Conservation (phyloP, 140 eudicot genomes). For the Senecio squalidus region DNA sequence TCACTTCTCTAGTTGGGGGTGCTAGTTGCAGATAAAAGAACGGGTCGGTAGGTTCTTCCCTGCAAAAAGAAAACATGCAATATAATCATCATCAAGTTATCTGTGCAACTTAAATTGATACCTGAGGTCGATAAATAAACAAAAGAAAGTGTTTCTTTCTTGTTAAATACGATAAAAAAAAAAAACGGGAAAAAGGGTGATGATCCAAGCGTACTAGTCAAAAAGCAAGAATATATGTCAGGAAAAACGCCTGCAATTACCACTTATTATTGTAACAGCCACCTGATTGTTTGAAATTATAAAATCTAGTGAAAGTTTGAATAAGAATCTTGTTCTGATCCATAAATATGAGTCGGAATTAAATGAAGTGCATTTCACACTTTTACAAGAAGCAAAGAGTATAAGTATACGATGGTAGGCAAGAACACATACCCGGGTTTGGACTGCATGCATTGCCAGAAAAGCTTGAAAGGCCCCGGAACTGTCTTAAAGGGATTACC, state of each 20-base stretch:
- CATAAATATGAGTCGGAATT: too few relatives aligned
- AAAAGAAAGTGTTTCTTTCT: neutral
- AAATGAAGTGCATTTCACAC: too few relatives aligned
- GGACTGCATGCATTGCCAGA: slow-evolving; percentile 95
- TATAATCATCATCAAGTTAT: neutral
- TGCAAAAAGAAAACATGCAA: slow-evolving; percentile 29
- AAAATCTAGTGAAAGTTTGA: too few relatives aligned
- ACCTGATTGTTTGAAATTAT: too few relatives aligned
- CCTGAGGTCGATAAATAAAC: neutral
- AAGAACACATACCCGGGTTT: slow-evolving; percentile 69
- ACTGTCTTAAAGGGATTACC: slow-evolving; percentile 97
- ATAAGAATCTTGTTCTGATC: too few relatives aligned
- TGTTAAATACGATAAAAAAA: neutral
- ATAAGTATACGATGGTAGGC: neutral
- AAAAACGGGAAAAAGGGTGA: neutral
- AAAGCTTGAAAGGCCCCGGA: slow-evolving; percentile 97
- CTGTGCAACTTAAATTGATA: neutral
- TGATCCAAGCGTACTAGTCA: too few relatives aligned
- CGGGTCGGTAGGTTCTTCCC: slow-evolving; percentile 96
- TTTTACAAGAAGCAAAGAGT: too few relatives aligned
- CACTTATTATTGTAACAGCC: too few relatives aligned
- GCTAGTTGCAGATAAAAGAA: slow-evolving; percentile 76
- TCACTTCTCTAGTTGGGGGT: slow-evolving; percentile 78
- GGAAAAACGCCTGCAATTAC: too few relatives aligned
- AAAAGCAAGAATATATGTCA: too few relatives aligned